Evolutionary conservation across 2,329 filamentous ascomycete genomes (phyloP).

Genomic region (Myrmaecium sp.): DNA sequence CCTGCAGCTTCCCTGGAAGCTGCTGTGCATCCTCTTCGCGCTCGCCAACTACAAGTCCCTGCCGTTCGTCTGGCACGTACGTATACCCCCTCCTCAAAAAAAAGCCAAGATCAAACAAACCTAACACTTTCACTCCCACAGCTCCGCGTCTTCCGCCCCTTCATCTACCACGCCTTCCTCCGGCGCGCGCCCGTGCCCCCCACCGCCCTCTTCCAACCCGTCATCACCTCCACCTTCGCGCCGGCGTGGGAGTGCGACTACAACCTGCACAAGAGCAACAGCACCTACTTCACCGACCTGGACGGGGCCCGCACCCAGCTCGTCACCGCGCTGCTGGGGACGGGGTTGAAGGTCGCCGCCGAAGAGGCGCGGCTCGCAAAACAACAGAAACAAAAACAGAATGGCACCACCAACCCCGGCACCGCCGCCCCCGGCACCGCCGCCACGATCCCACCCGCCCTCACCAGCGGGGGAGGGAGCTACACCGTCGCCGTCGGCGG

Average conservation of each 20-base stretch:
- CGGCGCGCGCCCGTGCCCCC: slow-evolving; percentile 28
- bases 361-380: no score
- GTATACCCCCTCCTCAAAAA: slow-evolving; percentile 12
- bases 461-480: no score
- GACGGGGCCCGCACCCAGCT: slow-evolving; percentile 71
- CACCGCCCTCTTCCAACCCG: slow-evolving; percentile 54
- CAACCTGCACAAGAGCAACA: slow-evolving; percentile 70
- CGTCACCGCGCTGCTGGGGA: slow-evolving; percentile 38
- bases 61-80: slow-evolving; percentile 60
- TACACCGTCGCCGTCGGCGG: slow-evolving; percentile 29
- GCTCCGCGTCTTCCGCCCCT: slow-evolving; percentile 28
- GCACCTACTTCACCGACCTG: slow-evolving; percentile 75
- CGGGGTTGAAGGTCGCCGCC: slow-evolving; percentile 25
- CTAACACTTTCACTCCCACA: slow-evolving; percentile 7
- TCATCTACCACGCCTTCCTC: slow-evolving; percentile 30
- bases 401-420: no score
- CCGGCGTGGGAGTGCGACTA: slow-evolving; percentile 69
- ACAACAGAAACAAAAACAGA: no score
- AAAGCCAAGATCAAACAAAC: slow-evolving; percentile 9
- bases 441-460: no score
- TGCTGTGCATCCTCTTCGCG: slow-evolving; percentile 16
- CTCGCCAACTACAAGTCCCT: slow-evolving; percentile 54
- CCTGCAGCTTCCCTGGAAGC: no score
- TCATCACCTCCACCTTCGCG: slow-evolving; percentile 49
- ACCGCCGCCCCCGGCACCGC: no score